Evolutionary conservation across 805 yeast genomes (phyloP).

Genomic region (Pichia heedii): DNA sequence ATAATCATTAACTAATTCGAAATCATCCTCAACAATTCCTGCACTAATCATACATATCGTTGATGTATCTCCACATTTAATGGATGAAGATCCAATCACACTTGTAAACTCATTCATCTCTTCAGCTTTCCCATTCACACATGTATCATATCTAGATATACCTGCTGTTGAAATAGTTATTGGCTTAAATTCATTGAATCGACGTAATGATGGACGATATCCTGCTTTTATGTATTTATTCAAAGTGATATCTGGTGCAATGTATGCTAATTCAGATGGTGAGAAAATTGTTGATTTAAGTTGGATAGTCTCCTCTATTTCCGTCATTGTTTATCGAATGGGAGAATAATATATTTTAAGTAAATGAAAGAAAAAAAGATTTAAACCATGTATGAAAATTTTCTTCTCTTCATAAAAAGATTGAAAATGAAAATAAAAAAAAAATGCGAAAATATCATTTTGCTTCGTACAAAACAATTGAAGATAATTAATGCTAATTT

Average conservation of each 20-base stretch:
- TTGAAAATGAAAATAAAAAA: too few species aligned
- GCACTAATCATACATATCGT: conserved; percentile 66
- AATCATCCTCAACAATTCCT: conserved; percentile 51
- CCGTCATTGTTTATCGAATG: conserved; percentile 12
- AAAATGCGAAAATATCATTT: too few species aligned
- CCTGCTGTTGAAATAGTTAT: conserved; percentile 35
- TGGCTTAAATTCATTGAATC: conserved; percentile 62
- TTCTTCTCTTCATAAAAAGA: too few species aligned
- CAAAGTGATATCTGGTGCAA: conserved; percentile 78
- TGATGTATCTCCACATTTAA: conserved; percentile 63
- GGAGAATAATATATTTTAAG: too few species aligned
- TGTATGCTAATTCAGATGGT: conserved; percentile 71
- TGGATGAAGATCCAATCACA: conserved; percentile 58
- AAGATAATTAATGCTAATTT: too few species aligned
- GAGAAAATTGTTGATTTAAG: conserved; percentile 53
- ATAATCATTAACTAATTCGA: conserved; percentile 34
- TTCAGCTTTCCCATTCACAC: not conserved
- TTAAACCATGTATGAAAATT: too few species aligned
- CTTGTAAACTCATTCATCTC: conserved; percentile 17
- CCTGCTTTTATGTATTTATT: conserved; percentile 72
- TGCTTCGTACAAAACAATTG: too few species aligned
- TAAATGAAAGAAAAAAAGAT: too few species aligned
- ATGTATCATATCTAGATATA: conserved; percentile 23
- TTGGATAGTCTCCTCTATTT: conserved; percentile 4
- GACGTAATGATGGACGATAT: conserved; percentile 65